These are phyloP conservation scores for Ophiocordyceps camponoti-leonardi DNA, from an alignment of 2,329 filamentous ascomycete species.

Conservation along the genomic window DNA sequence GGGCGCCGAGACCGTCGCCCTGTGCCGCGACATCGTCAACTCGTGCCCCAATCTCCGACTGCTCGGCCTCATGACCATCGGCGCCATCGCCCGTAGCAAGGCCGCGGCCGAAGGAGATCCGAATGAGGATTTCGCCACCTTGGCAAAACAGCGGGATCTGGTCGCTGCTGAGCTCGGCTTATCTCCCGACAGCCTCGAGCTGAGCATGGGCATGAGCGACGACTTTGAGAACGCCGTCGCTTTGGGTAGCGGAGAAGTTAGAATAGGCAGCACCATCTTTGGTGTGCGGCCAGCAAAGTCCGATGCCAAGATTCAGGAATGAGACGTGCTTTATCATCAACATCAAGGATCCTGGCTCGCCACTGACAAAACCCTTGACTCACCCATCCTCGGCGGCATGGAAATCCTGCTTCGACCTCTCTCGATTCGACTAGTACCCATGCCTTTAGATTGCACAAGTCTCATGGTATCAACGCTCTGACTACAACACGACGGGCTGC, in stretches of 20 bases:
- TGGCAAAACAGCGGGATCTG: conserved; percentile 54
- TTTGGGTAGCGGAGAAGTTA: conserved; percentile 75
- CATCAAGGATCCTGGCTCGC: too few relatives aligned
- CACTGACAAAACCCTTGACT: not conserved
- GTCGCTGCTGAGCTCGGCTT: conserved; percentile 36
- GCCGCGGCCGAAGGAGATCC: conserved; percentile 58
- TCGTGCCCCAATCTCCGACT: conserved; percentile 59
- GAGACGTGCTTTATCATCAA: conserved; percentile 2
- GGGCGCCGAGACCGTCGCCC: conserved; percentile 34
- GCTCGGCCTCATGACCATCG: conserved; percentile 90
- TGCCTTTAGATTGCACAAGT: not conserved
- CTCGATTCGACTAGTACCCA: not conserved
- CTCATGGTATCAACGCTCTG: not conserved
- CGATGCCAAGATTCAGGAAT: conserved; percentile 52
- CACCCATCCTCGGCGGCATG: not conserved
- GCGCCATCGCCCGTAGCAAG: conserved; percentile 72
- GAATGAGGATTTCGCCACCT: conserved; percentile 71
- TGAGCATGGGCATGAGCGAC: conserved; percentile 98
- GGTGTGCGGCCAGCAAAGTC: conserved; percentile 63
- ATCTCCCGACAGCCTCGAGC: conserved; percentile 45
- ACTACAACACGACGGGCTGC: not conserved
- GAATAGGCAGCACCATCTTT: conserved; percentile 89
- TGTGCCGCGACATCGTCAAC: conserved; percentile 55
- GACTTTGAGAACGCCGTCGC: conserved; percentile 82
- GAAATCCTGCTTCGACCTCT: not conserved